Conservation (phyloP, 164 flowering plant species). For the Tinospora cordifolia region DNA sequence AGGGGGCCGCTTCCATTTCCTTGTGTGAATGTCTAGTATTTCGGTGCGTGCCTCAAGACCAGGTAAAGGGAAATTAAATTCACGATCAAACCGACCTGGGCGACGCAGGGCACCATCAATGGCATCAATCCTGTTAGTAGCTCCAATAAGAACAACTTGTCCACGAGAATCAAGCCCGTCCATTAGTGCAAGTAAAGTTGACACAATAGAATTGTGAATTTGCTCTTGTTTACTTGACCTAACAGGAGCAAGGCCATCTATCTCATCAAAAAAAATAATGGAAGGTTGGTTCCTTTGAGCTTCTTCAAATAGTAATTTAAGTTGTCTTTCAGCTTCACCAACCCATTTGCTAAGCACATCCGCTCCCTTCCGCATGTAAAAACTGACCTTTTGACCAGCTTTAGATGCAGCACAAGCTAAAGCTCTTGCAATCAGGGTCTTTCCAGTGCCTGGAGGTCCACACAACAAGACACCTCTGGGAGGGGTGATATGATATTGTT, state of each 20-base stretch:
- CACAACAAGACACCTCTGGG: conserved; percentile 97
- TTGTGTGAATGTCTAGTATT: conserved; percentile 89
- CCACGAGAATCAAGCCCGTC: conserved; percentile 99
- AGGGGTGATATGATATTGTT: conserved; percentile 88
- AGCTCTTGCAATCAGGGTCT: conserved; percentile 95
- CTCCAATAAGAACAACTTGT: conserved; percentile 97
- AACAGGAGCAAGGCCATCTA: conserved; percentile 99
- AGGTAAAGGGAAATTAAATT: conserved; percentile 93
- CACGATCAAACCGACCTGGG: conserved; percentile 99
- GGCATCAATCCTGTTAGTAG: conserved; percentile 97
- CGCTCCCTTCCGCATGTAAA: conserved; percentile 99
- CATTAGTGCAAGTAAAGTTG: conserved; percentile 96
- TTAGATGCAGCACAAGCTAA: conserved; percentile 99
- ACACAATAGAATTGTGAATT: conserved; percentile 96
- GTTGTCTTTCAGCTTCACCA: conserved; percentile 98
- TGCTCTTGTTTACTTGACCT: conserved; percentile 99
- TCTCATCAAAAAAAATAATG: conserved; percentile 97
- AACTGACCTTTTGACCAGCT: conserved; percentile 99
- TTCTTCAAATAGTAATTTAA: conserved; percentile 96
- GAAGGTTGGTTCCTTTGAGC: conserved; percentile 98
- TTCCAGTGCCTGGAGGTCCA: conserved; percentile 99
- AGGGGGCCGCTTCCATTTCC: conserved; percentile 96
- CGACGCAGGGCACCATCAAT: conserved; percentile 99
- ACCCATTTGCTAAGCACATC: conserved; percentile 99
- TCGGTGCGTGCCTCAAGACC: conserved; percentile 97